These are phyloP conservation scores for Panus rudis DNA, from an alignment of 768 basidiomycete species.

Conservation along the genomic window DNA sequence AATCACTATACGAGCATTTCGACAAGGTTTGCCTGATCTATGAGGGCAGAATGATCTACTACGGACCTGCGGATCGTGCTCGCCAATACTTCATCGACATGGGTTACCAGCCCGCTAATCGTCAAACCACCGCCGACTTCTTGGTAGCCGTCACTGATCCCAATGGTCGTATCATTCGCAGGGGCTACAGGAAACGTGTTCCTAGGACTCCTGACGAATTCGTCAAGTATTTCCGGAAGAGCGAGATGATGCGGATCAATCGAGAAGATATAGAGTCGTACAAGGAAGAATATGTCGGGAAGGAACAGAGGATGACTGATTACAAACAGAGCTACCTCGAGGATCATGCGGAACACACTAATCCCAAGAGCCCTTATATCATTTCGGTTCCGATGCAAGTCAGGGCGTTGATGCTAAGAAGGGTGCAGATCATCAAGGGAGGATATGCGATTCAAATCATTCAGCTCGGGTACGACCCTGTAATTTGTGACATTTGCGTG, in stretches of 20 bases:
- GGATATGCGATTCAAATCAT: slow-evolving; percentile 23
- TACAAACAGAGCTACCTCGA: slow-evolving; percentile 42
- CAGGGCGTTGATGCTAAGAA: slow-evolving; percentile 26
- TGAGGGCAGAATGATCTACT: slow-evolving; percentile 70
- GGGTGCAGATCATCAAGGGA: slow-evolving; percentile 31
- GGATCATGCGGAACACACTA: slow-evolving; percentile 44
- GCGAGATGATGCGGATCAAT: slow-evolving; percentile 35
- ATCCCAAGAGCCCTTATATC: slow-evolving; percentile 31
- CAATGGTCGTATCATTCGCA: slow-evolving; percentile 44
- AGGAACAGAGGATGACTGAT: slow-evolving; percentile 32
- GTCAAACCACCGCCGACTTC: slow-evolving; percentile 58
- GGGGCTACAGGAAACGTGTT: slow-evolving; percentile 30
- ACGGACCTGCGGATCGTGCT: slow-evolving; percentile 59
- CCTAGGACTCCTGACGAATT: slow-evolving; percentile 57
- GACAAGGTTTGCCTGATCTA: slow-evolving; percentile 79
- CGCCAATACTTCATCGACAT: slow-evolving; percentile 67
- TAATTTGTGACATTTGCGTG: background rate
- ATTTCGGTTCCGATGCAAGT: slow-evolving; percentile 31
- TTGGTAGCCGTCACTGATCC: slow-evolving; percentile 56
- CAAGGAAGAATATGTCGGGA: slow-evolving; percentile 35
- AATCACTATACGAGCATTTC: slow-evolving; percentile 56
- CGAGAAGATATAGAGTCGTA: slow-evolving; percentile 41
- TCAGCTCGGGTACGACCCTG: slow-evolving; percentile 16
- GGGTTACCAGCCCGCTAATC: slow-evolving; percentile 48
- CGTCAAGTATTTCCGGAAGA: slow-evolving; percentile 28